phyloP scores from a whole-genome alignment of 2,329 filamentous ascomycete species.

The Boeremia lycopersici region DNA sequence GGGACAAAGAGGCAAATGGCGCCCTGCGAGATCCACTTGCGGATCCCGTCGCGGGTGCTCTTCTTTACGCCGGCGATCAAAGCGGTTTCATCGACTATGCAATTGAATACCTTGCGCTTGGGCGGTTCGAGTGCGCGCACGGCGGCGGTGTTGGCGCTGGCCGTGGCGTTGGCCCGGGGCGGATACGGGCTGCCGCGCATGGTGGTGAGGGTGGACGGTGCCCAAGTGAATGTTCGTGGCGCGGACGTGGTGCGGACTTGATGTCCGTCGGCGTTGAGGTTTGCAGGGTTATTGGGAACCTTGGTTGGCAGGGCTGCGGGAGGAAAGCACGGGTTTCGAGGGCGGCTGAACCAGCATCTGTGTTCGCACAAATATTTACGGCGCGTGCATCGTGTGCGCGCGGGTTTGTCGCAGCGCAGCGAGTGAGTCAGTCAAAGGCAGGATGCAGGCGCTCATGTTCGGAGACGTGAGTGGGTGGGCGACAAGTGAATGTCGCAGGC shows the following conservation, averaged over 20 bases:
- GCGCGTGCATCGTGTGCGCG: slow-evolving; percentile 28
- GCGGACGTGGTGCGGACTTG: slow-evolving; percentile 9
- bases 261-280: slow-evolving; percentile 3
- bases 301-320: slow-evolving; percentile 8
- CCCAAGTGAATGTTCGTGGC: slow-evolving; percentile 3
- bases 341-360: slow-evolving; percentile 4
- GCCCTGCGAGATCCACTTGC: slow-evolving; percentile 58
- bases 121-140: slow-evolving; percentile 39
- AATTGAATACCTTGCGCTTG: slow-evolving; percentile 58
- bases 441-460: slow-evolving; percentile 22
- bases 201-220: slow-evolving; percentile 12
- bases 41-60: slow-evolving; percentile 58
- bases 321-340: slow-evolving; percentile 15
- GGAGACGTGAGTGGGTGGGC: slow-evolving; percentile 15
- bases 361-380: slow-evolving; percentile 24
- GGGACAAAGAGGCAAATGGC: slow-evolving; percentile 59
- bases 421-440: slow-evolving; percentile 20
- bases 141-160: slow-evolving; percentile 31
- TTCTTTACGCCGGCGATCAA: slow-evolving; percentile 58
- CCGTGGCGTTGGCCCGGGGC: slow-evolving; percentile 37
- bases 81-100: slow-evolving; percentile 59
- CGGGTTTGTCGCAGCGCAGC: slow-evolving; percentile 27
- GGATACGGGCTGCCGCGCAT: slow-evolving; percentile 44
- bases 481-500: slow-evolving; percentile 4
- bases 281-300: slow-evolving; percentile 7